Evolutionary conservation across 2,329 filamentous ascomycete genomes (phyloP).

Genomic region (Colletotrichum tropicicola): DNA sequence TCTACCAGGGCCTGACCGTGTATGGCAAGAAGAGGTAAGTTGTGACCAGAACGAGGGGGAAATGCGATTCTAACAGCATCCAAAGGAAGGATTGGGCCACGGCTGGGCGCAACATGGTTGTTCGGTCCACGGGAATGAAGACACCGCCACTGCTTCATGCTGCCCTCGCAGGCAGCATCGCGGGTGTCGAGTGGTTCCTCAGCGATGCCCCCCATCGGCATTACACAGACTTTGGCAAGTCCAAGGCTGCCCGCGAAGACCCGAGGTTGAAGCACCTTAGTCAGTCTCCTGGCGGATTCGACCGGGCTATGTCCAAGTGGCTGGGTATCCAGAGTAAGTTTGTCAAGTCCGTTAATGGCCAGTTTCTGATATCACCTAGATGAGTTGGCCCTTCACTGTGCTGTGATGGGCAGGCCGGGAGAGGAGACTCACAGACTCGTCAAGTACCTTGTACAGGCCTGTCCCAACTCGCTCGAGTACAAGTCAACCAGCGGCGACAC

Average conservation of each 20-base stretch:
- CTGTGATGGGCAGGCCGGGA: slow-evolving; percentile 56
- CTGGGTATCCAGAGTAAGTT: slow-evolving; percentile 66
- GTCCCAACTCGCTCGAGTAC: slow-evolving; percentile 69
- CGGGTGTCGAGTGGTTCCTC: slow-evolving; percentile 80
- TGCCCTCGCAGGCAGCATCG: slow-evolving; percentile 65
- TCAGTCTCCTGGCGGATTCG: slow-evolving; percentile 68
- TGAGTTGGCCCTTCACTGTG: slow-evolving; percentile 73
- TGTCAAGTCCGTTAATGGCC: neutral
- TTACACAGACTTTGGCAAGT: slow-evolving; percentile 73
- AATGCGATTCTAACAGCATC: slow-evolving; percentile 26
- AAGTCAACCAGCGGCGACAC: slow-evolving; percentile 68
- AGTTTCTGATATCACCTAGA: slow-evolving; percentile 48
- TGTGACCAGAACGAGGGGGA: neutral
- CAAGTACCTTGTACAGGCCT: slow-evolving; percentile 70
- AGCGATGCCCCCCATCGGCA: slow-evolving; percentile 73
- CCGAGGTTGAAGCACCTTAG: slow-evolving; percentile 69
- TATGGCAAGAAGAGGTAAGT: slow-evolving; percentile 73
- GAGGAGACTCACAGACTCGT: slow-evolving; percentile 63
- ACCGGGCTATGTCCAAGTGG: slow-evolving; percentile 70
- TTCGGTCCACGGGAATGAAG: slow-evolving; percentile 48
- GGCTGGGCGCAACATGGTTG: slow-evolving; percentile 60
- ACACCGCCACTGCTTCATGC: slow-evolving; percentile 70
- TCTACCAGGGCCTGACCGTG: slow-evolving; percentile 81
- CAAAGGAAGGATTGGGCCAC: slow-evolving; percentile 74
- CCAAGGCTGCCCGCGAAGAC: slow-evolving; percentile 68